Conservation (phyloP, 108 stramenopile genomes). For the Pseudonitzschia multistriata region DNA sequence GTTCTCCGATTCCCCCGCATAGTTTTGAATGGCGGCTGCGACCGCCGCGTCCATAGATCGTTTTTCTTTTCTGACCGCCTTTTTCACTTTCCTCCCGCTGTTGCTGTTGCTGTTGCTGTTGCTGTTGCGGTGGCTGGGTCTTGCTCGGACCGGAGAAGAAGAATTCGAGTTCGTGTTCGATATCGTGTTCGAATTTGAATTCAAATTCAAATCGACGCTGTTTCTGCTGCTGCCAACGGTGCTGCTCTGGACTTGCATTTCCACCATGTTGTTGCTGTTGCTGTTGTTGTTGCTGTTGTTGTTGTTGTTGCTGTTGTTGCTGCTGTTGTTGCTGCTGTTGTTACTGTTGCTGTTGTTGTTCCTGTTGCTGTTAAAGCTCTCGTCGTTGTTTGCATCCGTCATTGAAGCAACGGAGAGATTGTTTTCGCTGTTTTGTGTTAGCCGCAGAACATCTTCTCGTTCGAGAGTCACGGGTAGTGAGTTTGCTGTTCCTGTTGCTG, state of each 20-base stretch:
- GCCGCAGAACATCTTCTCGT: not conserved
- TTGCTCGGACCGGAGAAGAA: not conserved
- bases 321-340: not conserved
- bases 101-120: not conserved
- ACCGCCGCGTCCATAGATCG: not conserved
- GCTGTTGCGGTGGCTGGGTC: not conserved
- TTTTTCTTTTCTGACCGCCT: slow-evolving; percentile 2
- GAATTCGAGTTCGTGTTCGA: not conserved
- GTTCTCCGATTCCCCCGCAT: not conserved
- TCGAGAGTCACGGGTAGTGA: not conserved
- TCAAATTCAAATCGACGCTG: too few relatives aligned
- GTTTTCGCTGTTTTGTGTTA: not conserved
- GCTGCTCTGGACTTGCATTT: too few relatives aligned
- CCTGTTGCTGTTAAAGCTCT: not conserved
- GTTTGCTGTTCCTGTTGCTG: not conserved
- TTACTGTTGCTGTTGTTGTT: not conserved
- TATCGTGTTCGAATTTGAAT: too few relatives aligned
- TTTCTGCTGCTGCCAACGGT: too few relatives aligned
- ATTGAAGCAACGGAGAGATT: too few relatives aligned
- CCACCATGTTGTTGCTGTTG: too few relatives aligned
- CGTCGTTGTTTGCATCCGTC: too few relatives aligned
- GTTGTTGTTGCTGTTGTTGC: not conserved
- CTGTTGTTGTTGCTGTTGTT: not conserved
- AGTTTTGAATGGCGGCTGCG: slow-evolving; percentile 1
- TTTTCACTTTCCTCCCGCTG: not conserved